Percentiles rank a stretch among this genome's conserved stretches.
These are phyloP conservation scores for Calocera cornea DNA, from an alignment of 768 basidiomycete species.

Conservation along the genomic window DNA sequence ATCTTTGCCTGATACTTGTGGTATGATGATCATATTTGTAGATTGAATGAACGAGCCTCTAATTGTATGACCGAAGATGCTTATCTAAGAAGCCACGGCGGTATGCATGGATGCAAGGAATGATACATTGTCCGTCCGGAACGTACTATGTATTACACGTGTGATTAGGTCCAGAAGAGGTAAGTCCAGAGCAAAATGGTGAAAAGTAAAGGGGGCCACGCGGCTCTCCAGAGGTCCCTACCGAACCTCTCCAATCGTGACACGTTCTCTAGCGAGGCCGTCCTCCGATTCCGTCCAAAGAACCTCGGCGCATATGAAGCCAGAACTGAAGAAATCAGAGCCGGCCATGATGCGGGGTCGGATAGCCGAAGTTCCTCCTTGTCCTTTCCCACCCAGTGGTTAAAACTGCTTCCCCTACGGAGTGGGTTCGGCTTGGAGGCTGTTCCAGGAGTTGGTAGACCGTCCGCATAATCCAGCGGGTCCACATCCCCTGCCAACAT, in stretches of 20 bases:
- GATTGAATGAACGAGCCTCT: too few species aligned
- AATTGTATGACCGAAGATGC: too few species aligned
- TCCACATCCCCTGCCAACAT: neutral
- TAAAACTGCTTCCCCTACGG: constrained; percentile 1
- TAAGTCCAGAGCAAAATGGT: constrained; percentile 8
- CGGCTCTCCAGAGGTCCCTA: constrained; percentile 6
- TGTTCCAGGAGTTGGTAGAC: neutral
- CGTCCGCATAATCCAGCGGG: neutral
- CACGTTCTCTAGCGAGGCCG: neutral
- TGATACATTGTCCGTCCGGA: constrained; percentile 2
- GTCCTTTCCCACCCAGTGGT: constrained; percentile 7
- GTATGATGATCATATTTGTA: too few species aligned
- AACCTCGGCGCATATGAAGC: neutral
- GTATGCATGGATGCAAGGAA: neutral
- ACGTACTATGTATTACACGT: constrained; percentile 1
- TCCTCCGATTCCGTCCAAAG: neutral
- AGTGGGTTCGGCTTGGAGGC: neutral
- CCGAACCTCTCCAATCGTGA: constrained; percentile 7
- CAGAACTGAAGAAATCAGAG: neutral
- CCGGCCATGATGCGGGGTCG: neutral
- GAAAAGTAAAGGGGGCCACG: constrained; percentile 11
- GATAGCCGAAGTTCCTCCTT: neutral
- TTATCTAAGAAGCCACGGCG: neutral
- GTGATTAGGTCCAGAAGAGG: constrained; percentile 7
- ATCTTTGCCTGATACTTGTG: too few species aligned